Evolutionary conservation across 768 basidiomycete genomes (phyloP).

Genomic region (Amanita rubescens): DNA sequence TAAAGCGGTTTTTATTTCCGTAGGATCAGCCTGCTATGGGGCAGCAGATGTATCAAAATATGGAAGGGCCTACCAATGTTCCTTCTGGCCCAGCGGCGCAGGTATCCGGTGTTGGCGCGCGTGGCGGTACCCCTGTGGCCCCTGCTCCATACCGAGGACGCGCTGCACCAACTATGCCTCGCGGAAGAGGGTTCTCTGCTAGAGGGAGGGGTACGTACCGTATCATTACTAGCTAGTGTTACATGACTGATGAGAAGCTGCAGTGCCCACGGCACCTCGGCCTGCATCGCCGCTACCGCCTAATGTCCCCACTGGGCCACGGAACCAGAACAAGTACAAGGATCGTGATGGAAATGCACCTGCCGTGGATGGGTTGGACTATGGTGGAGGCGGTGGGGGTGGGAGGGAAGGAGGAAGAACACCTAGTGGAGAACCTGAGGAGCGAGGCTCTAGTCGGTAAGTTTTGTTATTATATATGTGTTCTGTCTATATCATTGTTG

Average conservation of each 20-base stretch:
- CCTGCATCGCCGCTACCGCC: slow-evolving; percentile 83
- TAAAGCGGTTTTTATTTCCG: not conserved
- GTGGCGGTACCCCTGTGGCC: slow-evolving; percentile 26
- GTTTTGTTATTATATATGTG: slow-evolving; percentile 11
- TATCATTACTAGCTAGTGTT: not conserved
- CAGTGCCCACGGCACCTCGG: slow-evolving; percentile 44
- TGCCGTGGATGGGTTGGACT: slow-evolving; percentile 85
- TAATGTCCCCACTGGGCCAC: slow-evolving; percentile 80
- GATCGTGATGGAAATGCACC: slow-evolving; percentile 81
- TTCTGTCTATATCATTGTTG: not conserved
- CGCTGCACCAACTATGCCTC: slow-evolving; percentile 32
- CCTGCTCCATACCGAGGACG: slow-evolving; percentile 32
- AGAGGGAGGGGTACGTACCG: slow-evolving; percentile 28
- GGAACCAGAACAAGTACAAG: slow-evolving; percentile 88
- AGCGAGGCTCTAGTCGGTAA: slow-evolving; percentile 53
- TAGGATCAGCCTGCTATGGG: slow-evolving; percentile 56
- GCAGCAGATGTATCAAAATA: slow-evolving; percentile 62
- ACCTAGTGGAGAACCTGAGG: slow-evolving; percentile 61
- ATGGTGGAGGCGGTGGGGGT: slow-evolving; percentile 49
- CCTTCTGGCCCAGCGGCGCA: slow-evolving; percentile 37
- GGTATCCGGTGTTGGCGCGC: slow-evolving; percentile 23
- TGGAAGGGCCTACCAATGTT: slow-evolving; percentile 43
- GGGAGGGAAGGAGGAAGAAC: slow-evolving; percentile 43
- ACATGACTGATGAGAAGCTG: slow-evolving; percentile 17
- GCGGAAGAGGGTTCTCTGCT: slow-evolving; percentile 33